These are phyloP conservation scores for Eucalyptus marginata DNA, from an alignment of 345 rosid species.

Conservation along the genomic window DNA sequence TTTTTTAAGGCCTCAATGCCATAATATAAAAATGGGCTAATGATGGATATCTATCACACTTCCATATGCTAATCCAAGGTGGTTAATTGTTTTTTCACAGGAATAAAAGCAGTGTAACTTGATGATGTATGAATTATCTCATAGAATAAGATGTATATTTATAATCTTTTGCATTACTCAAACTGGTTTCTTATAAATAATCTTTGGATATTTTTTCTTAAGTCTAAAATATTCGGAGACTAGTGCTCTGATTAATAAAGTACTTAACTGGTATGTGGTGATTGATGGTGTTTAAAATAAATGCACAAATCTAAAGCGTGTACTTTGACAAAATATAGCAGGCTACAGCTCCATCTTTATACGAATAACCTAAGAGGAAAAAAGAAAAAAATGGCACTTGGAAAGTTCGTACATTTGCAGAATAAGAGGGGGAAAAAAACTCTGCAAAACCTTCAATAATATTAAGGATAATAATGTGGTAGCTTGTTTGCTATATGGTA, in stretches of 20 bases:
- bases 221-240: not conserved
- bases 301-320: not conserved
- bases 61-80: not conserved
- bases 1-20: not conserved
- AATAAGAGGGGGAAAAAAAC: not conserved
- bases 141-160: not conserved
- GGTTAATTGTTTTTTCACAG: not conserved
- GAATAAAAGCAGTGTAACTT: not conserved
- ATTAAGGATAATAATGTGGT: not conserved
- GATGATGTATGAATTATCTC: not conserved
- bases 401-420: not conserved
- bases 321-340: not conserved
- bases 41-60: not conserved
- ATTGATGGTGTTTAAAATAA: not conserved
- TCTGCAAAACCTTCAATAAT: not conserved
- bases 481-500: not conserved
- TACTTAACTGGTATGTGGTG: not conserved
- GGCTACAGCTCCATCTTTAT: not conserved
- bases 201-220: not conserved
- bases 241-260: not conserved
- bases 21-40: not conserved
- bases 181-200: not conserved
- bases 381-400: not conserved
- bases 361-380: not conserved
- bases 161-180: not conserved